Base-by-base conservation (phyloP, 75 land plant genomes). In the Pinus tabuliformis region DNA sequence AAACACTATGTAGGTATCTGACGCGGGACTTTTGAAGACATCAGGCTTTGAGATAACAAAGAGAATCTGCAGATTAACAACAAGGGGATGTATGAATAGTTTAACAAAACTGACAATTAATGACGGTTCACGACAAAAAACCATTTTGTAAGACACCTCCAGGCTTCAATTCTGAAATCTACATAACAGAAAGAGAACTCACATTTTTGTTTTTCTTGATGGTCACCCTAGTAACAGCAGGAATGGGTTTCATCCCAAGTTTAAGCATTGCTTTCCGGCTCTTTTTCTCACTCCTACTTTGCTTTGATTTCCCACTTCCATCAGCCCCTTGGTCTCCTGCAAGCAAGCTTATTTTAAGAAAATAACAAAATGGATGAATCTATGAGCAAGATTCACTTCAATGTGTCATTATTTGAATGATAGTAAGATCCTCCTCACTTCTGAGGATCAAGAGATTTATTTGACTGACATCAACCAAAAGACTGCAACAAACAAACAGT, bases 31-130 rank as follows among this genome's bases (percentile, higher is more conserved):
- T 75, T 91, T 94, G 86, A 94, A 91, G 33, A 91, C 94, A 80
- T 94, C 97, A 5, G 97, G 97, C 59, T 93, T 93, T 45, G 96
- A 93, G 72, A 93, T 93, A 76, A 91, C 86, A 72, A 93, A 93
- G 13, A 94, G 73, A 21, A 94, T 88, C 97, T 94, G 87, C 61
- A 78, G 56, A 36, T 59, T 37, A 52, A 86, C 79, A 9, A 45
- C 11, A 49, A 49, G 12, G 54, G 1, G 1, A 49, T 49, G 54
- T 49, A 49, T 8, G 13, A 49, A 11, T 11, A 49, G 54, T 49
- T 49, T 49, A 49, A 49, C 54, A 49, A 9, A 49, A 49, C 11
- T 49, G 54, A 49, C 9, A 9, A 49, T 49, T 49, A 49, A 49
- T 49, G 54, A 9, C 11, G 12, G 52, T 45, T 6, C 52, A 45